Conservation (phyloP, 202 grass and related monocot genomes). For the Zizania palustris region DNA sequence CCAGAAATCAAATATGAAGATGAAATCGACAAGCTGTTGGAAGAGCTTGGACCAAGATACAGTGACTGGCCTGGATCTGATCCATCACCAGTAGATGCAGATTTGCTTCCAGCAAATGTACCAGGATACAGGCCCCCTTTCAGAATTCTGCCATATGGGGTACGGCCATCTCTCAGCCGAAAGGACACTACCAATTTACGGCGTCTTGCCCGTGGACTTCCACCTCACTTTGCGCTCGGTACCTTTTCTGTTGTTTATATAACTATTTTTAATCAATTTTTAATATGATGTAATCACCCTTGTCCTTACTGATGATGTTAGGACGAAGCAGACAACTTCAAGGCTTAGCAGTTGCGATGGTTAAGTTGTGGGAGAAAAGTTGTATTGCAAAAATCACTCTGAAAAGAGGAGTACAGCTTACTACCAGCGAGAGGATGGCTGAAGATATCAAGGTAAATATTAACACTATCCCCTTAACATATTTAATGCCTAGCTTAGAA, state of each 20-base stretch:
- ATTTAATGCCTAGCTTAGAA: conserved; percentile 5
- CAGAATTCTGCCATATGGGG: conserved; percentile 88
- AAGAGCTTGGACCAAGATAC: conserved; percentile 82
- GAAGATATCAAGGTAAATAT: conserved; percentile 89
- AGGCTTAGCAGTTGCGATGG: conserved; percentile 81
- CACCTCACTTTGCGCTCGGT: conserved; percentile 96
- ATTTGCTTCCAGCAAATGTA: conserved; percentile 69
- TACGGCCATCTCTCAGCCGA: conserved; percentile 65
- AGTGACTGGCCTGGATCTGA: conserved; percentile 83
- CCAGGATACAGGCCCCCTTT: conserved; percentile 81
- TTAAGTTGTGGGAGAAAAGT: conserved; percentile 96
- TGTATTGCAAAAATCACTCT: conserved; percentile 89
- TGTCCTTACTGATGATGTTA: conserved; percentile 47
- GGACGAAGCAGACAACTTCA: conserved; percentile 86
- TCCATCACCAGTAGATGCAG: conserved; percentile 86
- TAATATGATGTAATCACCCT: conserved; percentile 20
- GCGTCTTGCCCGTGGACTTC: conserved; percentile 74
- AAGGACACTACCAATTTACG: conserved; percentile 76
- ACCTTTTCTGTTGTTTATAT: conserved; percentile 38
- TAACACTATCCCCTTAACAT: conserved; percentile 1
- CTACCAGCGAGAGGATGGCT: conserved; percentile 96
- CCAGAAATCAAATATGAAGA: conserved; percentile 81
- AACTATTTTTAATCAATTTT: conserved; percentile 17
- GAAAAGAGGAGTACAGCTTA: conserved; percentile 95
- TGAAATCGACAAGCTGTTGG: conserved; percentile 87